Evolutionary conservation across 192 early-diverging fungal species (phyloP), one percentile per base, ranked within the genome.

Genomic region (Pilaira anomala): DNA sequence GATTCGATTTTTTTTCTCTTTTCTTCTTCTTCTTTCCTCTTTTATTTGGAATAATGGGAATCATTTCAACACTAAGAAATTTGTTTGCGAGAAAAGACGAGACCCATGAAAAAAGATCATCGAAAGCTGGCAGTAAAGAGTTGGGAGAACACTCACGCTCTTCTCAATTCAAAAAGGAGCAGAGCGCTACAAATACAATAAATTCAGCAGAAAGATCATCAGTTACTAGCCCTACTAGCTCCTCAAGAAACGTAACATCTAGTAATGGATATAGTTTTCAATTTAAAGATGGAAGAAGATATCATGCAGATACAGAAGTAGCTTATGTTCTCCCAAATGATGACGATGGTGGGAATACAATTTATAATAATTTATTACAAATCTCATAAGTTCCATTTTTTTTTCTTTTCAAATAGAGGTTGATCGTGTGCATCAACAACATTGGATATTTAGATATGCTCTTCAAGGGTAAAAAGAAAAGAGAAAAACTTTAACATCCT

Each of bases 311-410:
- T 3, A 56, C 69, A 3, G 69, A 62, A 19, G 63, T 68, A 9
- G 30, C 62, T 29, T 83, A 83, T 66, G 21, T 76, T 25, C 57
- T 83, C 7, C 81, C 81, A 0, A 80, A 79, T 53, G 81, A 83
- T 36, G 77, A 80, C 62, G 67, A 71, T 65, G 80, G 67, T 69
- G 63, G 13, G 18, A 14, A 46, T 46, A n/a, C 44, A 13, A 46
- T 46, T 13, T 6, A 5, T 46, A 46, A 18, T 16, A 18, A n/a
- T 14, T 16, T 4, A 19, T 4, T 1, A 18, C 4, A 13, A 0
- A 2, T 19, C 18, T 18, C 14, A 24, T 13, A 5, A 39, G 7
- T 14, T 22, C 16, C 7, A 55, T 8, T 51, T 22, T 13, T n/a
- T 25, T 25, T 12, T 46, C 22, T 28, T 14, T 41, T 36, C 21